A percentile compares a stretch with the other conserved stretches of the same genome.
Conservation (phyloP, 129 eudicot genomes). For the Calendula officinalis region DNA sequence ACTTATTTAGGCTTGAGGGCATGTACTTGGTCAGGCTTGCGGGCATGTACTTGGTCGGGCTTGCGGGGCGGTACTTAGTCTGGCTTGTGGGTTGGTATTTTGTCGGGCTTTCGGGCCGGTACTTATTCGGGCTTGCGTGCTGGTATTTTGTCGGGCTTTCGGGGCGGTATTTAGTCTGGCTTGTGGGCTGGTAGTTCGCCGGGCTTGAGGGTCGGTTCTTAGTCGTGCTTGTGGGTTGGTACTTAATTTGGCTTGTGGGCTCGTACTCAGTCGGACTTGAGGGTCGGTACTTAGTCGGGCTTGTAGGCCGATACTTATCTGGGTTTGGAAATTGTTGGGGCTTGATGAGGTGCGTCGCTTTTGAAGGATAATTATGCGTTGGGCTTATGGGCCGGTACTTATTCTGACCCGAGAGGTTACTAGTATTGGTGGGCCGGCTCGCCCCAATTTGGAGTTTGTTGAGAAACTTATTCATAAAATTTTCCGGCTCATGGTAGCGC, state of each 20-base stretch:
- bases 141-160: constrained; percentile 4
- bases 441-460: constrained; percentile 21
- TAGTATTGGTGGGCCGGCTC: background rate
- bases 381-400: background rate
- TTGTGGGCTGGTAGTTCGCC: background rate
- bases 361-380: background rate
- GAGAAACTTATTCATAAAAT: constrained; percentile 9
- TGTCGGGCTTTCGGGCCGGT: background rate
- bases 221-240: background rate
- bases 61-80: background rate
- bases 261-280: background rate
- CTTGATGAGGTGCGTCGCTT: background rate
- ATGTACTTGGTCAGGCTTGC: background rate
- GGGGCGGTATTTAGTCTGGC: background rate
- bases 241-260: background rate
- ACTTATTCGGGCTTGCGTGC: background rate
- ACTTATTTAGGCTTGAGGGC: constrained; percentile 6
- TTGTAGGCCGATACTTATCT: background rate
- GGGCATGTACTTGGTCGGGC: background rate
- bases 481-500: constrained; percentile 4
- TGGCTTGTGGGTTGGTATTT: constrained; percentile 4
- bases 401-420: background rate
- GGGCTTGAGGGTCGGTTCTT: constrained; percentile 10
- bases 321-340: constrained; percentile 5
- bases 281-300: constrained; percentile 1